Evolutionary conservation across 257 asterid genomes (phyloP).

Genomic region (Fraxinus anomala): DNA sequence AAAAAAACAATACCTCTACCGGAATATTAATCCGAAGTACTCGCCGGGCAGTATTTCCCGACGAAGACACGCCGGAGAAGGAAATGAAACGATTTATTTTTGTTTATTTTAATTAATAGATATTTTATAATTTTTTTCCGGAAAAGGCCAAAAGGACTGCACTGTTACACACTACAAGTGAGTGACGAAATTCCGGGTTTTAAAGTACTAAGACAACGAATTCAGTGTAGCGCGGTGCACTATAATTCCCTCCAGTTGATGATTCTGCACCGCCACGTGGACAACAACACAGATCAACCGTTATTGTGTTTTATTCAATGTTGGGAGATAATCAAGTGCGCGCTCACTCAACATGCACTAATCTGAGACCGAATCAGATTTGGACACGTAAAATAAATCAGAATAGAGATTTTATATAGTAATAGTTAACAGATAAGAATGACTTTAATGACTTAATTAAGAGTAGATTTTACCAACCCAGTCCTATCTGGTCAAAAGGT

Average conservation of each 20-base stretch:
- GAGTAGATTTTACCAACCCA: too few relatives aligned
- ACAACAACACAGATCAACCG: too few relatives aligned
- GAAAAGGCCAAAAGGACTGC: conserved; percentile 28
- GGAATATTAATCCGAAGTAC: conserved; percentile 3
- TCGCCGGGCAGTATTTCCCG: conserved; percentile 28
- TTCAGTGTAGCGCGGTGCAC: conserved; percentile 42
- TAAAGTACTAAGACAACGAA: conserved; percentile 37
- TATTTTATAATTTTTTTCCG: conserved; percentile 1
- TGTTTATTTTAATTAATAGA: background rate
- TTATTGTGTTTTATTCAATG: too few relatives aligned
- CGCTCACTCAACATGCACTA: background rate
- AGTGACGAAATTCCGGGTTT: conserved; percentile 24
- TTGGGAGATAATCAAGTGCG: background rate
- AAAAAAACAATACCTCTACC: conserved; percentile 27
- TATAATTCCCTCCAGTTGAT: background rate
- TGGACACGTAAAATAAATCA: background rate
- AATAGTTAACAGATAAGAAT: too few relatives aligned
- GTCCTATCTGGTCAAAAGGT: too few relatives aligned
- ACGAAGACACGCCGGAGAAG: conserved; percentile 34
- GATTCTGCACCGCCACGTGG: conserved; percentile 12
- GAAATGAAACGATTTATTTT: conserved; percentile 19
- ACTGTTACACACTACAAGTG: conserved; percentile 23
- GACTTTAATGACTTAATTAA: too few relatives aligned
- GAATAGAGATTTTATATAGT: background rate
- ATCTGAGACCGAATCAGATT: background rate